Percentiles rank a stretch among this genome's conserved stretches.
These are phyloP conservation scores for Bromus sterilis DNA, from an alignment of 176 grass and related monocot genomes.

Conservation along the genomic window DNA sequence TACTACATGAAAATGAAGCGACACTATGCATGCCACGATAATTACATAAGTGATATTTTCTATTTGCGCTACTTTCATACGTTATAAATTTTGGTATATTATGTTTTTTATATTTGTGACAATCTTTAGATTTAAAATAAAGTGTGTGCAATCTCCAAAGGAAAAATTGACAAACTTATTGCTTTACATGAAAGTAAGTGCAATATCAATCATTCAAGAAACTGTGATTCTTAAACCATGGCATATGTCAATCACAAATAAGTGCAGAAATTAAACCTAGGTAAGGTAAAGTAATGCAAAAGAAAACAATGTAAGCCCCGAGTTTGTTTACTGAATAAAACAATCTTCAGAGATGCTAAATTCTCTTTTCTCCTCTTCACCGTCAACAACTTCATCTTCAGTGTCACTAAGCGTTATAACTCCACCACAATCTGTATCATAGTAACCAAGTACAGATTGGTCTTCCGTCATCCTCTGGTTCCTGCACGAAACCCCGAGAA, in stretches of 20 bases:
- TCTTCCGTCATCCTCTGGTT: constrained; percentile 91
- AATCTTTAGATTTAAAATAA: neutral
- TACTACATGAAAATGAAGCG: neutral
- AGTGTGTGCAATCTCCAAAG: neutral
- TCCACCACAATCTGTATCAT: constrained; percentile 75
- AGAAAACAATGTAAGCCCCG: neutral
- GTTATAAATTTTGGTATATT: neutral
- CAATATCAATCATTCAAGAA: neutral
- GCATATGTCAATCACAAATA: neutral
- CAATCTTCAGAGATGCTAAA: constrained; percentile 64
- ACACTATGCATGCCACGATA: neutral
- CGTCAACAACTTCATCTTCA: constrained; percentile 80
- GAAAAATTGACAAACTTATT: neutral
- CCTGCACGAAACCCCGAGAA: constrained; percentile 29
- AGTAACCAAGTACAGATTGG: constrained; percentile 93
- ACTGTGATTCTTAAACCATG: neutral
- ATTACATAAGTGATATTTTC: neutral
- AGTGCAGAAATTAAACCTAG: constrained; percentile 3
- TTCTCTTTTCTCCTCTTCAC: constrained; percentile 70
- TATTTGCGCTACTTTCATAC: neutral
- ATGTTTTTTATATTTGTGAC: neutral
- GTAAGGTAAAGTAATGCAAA: neutral
- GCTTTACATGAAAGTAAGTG: constrained; percentile 1
- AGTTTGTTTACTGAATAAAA: constrained; percentile 60
- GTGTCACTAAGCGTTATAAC: constrained; percentile 87